Base-by-base conservation (phyloP, 2,329 filamentous ascomycete genomes). In the Sarocladium strictum region DNA sequence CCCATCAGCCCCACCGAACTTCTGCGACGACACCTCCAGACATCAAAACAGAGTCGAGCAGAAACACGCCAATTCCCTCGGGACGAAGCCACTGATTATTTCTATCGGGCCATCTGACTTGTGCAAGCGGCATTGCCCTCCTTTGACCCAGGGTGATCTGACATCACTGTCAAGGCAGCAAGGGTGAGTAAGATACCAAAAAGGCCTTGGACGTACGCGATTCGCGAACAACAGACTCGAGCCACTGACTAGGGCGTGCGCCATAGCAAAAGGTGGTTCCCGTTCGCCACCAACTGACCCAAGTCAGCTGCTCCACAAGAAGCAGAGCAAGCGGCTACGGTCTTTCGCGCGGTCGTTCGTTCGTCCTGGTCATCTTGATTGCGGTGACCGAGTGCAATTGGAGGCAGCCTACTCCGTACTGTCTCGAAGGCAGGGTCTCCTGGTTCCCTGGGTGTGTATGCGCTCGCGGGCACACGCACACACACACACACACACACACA, bases 221-320 rank as follows among this genome's bases (percentile, higher is more conserved):
- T 15, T 51, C 47, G 47, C 47, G 17, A 51, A 51, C n/a, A n/a
- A n/a, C 27, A 35, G 27, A 51, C 27, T 51, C 47, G 47, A 51
- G 40, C 47, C 26, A 15, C 47, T 51, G 47, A 51, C 47, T 35
- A 51, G 27, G 47, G 29, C 35, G 47, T 35, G 47, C 29, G 27
- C 47, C 47, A 51, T 17, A 19, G 27, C 17, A 35, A 51, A 51
- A 51, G 47, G 47, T 51, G 47, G 47, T 51, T 35, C 47, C 47
- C 17, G 26, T 51, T 51, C 24, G 47, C 47, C 47, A 51, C 47
- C 47, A 5, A 51, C 27, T 35, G 47, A 51, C 35, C 47, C 47
- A 51, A 49, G 47, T 51, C 47, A 51, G 47, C 47, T 51, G 47
- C 47, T 51, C 47, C 47, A 51, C 47, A 23, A 51, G 47, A 7